Percentiles rank a stretch among this genome's conserved stretches.
Conservation (phyloP, 208 protist species). For the Leptomonas seymouri region DNA sequence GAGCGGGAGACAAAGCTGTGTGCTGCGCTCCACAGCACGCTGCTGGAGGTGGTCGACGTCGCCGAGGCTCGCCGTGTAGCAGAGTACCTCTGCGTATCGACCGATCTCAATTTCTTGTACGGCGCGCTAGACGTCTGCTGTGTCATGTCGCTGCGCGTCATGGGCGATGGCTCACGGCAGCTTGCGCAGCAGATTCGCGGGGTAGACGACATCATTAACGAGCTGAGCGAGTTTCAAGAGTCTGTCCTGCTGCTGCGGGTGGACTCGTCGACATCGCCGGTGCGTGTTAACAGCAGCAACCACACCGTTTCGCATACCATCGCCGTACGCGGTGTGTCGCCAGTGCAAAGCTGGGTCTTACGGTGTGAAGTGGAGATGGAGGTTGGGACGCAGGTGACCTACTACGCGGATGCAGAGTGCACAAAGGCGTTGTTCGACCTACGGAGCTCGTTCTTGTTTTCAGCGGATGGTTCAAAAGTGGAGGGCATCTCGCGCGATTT, state of each 20-base stretch:
- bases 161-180: slow-evolving; percentile 22
- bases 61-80: slow-evolving; percentile 25
- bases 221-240: slow-evolving; percentile 59
- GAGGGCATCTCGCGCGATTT: slow-evolving; percentile 49
- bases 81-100: slow-evolving; percentile 36
- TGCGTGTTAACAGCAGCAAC: slow-evolving; percentile 8
- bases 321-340: slow-evolving; percentile 32
- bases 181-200: slow-evolving; percentile 18
- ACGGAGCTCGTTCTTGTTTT: slow-evolving; percentile 41
- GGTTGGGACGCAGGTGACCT: slow-evolving; percentile 51
- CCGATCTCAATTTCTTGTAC: slow-evolving; percentile 33
- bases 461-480: slow-evolving; percentile 33
- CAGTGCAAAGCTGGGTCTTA: slow-evolving; percentile 26
- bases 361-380: slow-evolving; percentile 23
- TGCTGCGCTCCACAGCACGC: slow-evolving; percentile 13
- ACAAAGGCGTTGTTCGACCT: slow-evolving; percentile 39
- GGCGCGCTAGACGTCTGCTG: slow-evolving; percentile 31
- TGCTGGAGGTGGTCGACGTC: slow-evolving; percentile 37
- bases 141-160: slow-evolving; percentile 31
- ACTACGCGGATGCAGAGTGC: slow-evolving; percentile 37
- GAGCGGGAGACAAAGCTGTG: slow-evolving; percentile 17
- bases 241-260: slow-evolving; percentile 35
- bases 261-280: slow-evolving; percentile 20
- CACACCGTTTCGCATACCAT: background rate
- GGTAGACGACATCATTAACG: slow-evolving; percentile 50